Conservation (phyloP, 2,329 filamentous ascomycete genomes). For the Aspergillus tanneri region DNA sequence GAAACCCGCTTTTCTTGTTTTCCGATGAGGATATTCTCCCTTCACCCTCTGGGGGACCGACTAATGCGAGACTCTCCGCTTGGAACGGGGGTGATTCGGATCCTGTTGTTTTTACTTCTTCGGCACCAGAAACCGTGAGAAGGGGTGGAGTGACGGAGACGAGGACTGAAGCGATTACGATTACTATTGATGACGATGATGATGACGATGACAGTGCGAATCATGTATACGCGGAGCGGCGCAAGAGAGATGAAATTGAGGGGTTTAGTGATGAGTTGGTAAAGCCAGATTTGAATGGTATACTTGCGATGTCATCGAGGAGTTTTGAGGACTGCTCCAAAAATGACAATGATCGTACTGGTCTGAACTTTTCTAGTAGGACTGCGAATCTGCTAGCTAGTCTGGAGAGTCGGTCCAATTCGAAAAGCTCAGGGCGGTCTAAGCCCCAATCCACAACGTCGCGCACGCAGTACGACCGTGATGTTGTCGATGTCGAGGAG, state of each 20-base stretch:
- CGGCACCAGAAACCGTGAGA: slow-evolving; percentile 32
- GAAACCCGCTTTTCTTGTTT: slow-evolving; percentile 24
- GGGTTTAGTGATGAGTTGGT: slow-evolving; percentile 35
- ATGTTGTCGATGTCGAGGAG: slow-evolving; percentile 11
- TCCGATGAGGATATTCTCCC: slow-evolving; percentile 31
- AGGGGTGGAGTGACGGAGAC: background rate
- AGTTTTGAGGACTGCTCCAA: slow-evolving; percentile 13
- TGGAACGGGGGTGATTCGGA: slow-evolving; percentile 35
- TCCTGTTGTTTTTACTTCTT: slow-evolving; percentile 46
- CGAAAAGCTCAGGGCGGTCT: slow-evolving; percentile 7
- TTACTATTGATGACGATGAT: slow-evolving; percentile 2
- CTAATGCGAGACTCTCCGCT: slow-evolving; percentile 8
- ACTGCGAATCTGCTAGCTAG: slow-evolving; percentile 43
- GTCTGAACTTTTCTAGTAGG: slow-evolving; percentile 37
- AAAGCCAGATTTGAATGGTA: slow-evolving; percentile 27
- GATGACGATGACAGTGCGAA: background rate
- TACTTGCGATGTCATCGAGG: slow-evolving; percentile 15
- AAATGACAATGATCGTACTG: slow-evolving; percentile 13
- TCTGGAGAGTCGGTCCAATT: slow-evolving; percentile 22
- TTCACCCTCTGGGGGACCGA: background rate
- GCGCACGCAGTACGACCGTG: slow-evolving; percentile 2
- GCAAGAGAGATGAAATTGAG: slow-evolving; percentile 28
- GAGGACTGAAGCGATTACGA: background rate
- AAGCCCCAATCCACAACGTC: background rate
- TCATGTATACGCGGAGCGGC: background rate